These are phyloP conservation scores for Boletus sp. DNA, from an alignment of 768 basidiomycete species.

Conservation along the genomic window DNA sequence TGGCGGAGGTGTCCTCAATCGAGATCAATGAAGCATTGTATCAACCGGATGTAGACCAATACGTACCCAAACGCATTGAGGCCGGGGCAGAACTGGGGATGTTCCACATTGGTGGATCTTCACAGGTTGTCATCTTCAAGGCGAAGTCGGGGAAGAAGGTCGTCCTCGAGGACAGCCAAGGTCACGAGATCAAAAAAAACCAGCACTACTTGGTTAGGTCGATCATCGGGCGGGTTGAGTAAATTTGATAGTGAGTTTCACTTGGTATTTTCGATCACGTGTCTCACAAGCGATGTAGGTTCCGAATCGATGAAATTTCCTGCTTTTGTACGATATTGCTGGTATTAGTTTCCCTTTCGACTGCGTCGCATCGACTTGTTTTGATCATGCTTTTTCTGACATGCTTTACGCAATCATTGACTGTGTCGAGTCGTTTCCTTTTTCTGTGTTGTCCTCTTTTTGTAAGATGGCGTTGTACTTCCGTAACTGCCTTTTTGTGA, in stretches of 20 bases:
- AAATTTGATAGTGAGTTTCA: not conserved
- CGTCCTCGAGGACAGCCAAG: too few species aligned
- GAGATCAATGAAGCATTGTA: constrained; percentile 30
- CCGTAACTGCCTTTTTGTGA: too few species aligned
- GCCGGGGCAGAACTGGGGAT: constrained; percentile 55
- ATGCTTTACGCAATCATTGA: too few species aligned
- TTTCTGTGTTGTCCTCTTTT: too few species aligned
- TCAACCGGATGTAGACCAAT: too few species aligned
- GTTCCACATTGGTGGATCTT: constrained; percentile 66
- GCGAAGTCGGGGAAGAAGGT: constrained; percentile 4
- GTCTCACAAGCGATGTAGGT: not conserved
- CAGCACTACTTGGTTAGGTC: constrained; percentile 2
- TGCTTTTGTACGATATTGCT: not conserved
- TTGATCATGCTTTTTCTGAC: too few species aligned
- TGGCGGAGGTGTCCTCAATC: constrained; percentile 63
- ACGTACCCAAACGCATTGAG: constrained; percentile 22
- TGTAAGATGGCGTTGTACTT: too few species aligned
- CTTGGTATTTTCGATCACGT: not conserved
- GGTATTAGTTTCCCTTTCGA: not conserved
- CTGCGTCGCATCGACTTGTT: too few species aligned
- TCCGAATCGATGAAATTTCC: not conserved
- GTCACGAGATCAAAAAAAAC: too few species aligned
- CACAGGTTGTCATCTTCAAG: constrained; percentile 42
- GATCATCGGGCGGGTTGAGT: not conserved
- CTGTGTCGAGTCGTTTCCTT: too few species aligned